Conservation (phyloP, 176 grass and related monocot species). For the Raddia distichophylla region DNA sequence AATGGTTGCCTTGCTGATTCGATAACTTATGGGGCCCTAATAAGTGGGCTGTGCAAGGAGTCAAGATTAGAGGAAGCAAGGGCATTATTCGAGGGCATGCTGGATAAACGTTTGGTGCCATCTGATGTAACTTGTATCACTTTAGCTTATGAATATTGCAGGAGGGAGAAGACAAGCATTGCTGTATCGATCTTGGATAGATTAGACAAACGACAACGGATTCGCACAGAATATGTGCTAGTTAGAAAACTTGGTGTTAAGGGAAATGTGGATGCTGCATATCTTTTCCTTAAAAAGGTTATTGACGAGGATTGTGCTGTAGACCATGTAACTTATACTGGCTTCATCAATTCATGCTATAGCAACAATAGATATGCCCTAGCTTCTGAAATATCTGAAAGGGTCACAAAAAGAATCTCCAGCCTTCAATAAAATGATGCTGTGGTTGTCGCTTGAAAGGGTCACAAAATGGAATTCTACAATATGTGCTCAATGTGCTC, state of each 20-base stretch:
- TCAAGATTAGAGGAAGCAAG: slow-evolving; percentile 84
- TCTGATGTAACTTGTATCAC: slow-evolving; percentile 80
- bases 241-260: slow-evolving; percentile 71
- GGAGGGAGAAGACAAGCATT: slow-evolving; percentile 50
- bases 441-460: slow-evolving; percentile 46
- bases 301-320: slow-evolving; percentile 59
- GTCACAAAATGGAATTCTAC: slow-evolving; percentile 12
- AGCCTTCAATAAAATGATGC: slow-evolving; percentile 46
- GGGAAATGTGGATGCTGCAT: slow-evolving; percentile 67
- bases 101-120: slow-evolving; percentile 85
- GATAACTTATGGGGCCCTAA: slow-evolving; percentile 78
- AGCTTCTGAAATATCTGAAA: slow-evolving; percentile 81
- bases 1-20: slow-evolving; percentile 73
- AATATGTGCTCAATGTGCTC: background rate
- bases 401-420: slow-evolving; percentile 51
- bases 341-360: slow-evolving; percentile 75
- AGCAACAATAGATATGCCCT: slow-evolving; percentile 60
- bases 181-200: slow-evolving; percentile 65
- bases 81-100: slow-evolving; percentile 80
- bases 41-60: slow-evolving; percentile 90
- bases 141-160: slow-evolving; percentile 81
- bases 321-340: slow-evolving; percentile 62
- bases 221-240: slow-evolving; percentile 56
- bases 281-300: slow-evolving; percentile 69
- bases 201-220: slow-evolving; percentile 64